Evolutionary conservation across 2,329 filamentous ascomycete species (phyloP).

Genomic region (Aschersonia sp.): DNA sequence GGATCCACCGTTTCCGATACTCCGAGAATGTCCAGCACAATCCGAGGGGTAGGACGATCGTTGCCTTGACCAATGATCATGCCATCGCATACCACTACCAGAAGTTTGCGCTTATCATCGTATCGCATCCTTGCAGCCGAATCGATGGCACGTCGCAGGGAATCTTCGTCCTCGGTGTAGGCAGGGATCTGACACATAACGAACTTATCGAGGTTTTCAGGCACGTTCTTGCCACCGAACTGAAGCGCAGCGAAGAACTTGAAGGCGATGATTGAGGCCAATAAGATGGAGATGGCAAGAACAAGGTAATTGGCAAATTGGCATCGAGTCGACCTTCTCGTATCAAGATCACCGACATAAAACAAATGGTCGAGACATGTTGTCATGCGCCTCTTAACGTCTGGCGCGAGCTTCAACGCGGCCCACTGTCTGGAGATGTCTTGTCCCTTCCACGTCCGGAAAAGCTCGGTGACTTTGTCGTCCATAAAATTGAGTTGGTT

Average conservation of each 20-base stretch:
- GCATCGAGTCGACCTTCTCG: constrained; percentile 72
- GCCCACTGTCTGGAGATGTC: constrained; percentile 81
- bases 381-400: constrained; percentile 52
- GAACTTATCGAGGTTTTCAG: constrained; percentile 96
- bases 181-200: constrained; percentile 95
- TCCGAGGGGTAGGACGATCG: constrained; percentile 85
- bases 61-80: constrained; percentile 99
- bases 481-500: constrained; percentile 71
- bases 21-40: constrained; percentile 91
- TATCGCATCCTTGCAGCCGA: constrained; percentile 92
- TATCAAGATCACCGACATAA: constrained; percentile 84
- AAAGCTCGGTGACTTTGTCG: constrained; percentile 55
- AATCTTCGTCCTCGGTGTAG: constrained; percentile 97
- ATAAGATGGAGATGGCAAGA: constrained; percentile 65
- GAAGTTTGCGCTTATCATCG: constrained; percentile 93
- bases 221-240: constrained; percentile 79
- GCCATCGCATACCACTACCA: constrained; percentile 87
- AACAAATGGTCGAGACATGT: constrained; percentile 87
- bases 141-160: constrained; percentile 88
- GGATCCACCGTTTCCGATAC: constrained; percentile 89
- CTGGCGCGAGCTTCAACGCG: constrained; percentile 42
- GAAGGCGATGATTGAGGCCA: constrained; percentile 75
- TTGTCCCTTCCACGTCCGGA: constrained; percentile 57
- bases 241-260: constrained; percentile 96
- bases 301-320: constrained; percentile 83